Evolutionary conservation across 1,139 yeast species (phyloP), one percentile per base, ranked within the genome.

Genomic region (Pichia sp.): DNA sequence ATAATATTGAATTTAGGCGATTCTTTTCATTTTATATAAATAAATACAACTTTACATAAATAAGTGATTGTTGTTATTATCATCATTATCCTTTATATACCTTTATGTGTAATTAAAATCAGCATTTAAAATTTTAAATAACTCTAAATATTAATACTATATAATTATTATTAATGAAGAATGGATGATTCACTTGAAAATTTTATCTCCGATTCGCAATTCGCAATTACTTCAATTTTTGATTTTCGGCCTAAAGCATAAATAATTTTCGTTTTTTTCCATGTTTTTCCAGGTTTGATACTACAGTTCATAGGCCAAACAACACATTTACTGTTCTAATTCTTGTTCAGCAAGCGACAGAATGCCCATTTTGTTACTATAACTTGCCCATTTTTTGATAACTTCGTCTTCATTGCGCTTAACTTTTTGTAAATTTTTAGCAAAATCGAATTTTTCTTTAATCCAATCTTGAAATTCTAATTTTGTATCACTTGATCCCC

Each of bases 351-450:
- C 74, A 43, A 65, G 63, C 25, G 79, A 74, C 53, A 76, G 63
- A 61, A 76, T 62, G 0, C 75, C 80, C 49, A 76, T 66, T 2
- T 80, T 80, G 20, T 63, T 66, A 46, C 72, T 72, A 53, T 75
- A 76, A 27, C 68, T 65, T 29, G 63, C 64, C 81, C 82, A 76
- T 23, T 26, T 31, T 3, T 22, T 8, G 7, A 27, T 33, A 23
- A 25, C 37, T 20, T 35, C 35, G 1, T 22, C 25, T 9, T 64
- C 57, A 12, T 64, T 67, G 4, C 67, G 61, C 4, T 34, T 20
- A 30, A 76, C 60, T 38, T 56, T 53, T 29, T 73, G 75, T 31
- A 74, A 66, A 8, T 47, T 55, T 5, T 52, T 53, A 26, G 62
- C 58, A 58, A 70, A 68, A 46, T 71, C 63, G 54, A 71, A 74